Evolutionary conservation across 306 rosid genomes (phyloP), one percentile per base, ranked within the genome.

Genomic region (Neltuma alba): DNA sequence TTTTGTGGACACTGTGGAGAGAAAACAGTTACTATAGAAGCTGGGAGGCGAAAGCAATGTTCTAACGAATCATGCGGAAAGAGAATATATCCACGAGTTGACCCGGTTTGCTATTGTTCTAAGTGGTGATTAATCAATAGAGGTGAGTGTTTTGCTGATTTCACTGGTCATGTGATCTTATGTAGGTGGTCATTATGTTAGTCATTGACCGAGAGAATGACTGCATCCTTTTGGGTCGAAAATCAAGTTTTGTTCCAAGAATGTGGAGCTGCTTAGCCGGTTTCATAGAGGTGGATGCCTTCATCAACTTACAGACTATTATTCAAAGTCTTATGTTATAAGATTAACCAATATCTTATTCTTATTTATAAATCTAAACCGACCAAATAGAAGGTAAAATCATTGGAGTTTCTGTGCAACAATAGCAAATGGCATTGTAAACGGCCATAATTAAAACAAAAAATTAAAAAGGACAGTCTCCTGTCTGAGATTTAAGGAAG

Each of bases 181-280:
- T 78, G 84, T 85, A 89, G 98, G 99, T 89, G 82, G 98, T 88
- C 76, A 95, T 92, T 79, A 95, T 95, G 99, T 85, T 95, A 80
- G 94, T 95, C 40, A 91, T 95, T 75, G 99, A 95, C 78, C 81
- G 60, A 83, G 93, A 91, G 86, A 92, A 91, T 5, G 93, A 92
- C 60, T 83, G 92, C 57, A 97, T 82, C 54, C 97, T 95, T 44
- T 76, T 92, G 85, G 82, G 91, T 73, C 84, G 86, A 79, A 90
- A 91, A 69, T 84, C 90, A 5, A 87, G 88, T 81, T 85, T 79
- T 70, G 86, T 89, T 20, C 81, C 92, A 15, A 85, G 87, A 78
- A 84, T 91, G 89, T 95, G 97, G 93, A 91, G 90, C 70, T 92
- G 98, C 88, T 89, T 91, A 61, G 91, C 98, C 66, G 99, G 99